Evolutionary conservation across 495 filamentous ascomycete species (phyloP).

Genomic region (Talaromyces thailandensis): DNA sequence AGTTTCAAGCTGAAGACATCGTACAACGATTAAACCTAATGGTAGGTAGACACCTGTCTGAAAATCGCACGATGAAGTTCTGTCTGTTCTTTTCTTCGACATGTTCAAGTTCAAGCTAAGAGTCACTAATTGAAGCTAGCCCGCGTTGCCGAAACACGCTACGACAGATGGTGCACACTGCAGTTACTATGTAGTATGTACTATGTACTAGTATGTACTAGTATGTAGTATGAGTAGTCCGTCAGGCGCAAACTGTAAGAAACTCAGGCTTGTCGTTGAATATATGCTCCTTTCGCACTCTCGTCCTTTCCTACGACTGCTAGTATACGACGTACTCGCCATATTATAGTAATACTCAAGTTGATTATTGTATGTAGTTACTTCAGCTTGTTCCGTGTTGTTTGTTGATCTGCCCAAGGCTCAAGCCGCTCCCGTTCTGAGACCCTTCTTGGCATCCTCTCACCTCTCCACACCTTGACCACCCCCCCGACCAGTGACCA

Average conservation of each 20-base stretch:
- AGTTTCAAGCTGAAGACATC: neutral
- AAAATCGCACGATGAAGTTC: neutral
- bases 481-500: neutral
- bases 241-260: neutral
- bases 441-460: neutral
- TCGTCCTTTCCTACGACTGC: neutral
- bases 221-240: neutral
- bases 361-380: no score
- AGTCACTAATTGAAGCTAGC: neutral
- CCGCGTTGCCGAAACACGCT: slow-evolving; percentile 1
- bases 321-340: neutral
- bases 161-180: neutral
- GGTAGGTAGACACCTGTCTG: neutral
- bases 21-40: neutral
- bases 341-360: neutral
- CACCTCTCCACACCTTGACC: neutral
- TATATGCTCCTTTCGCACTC: neutral
- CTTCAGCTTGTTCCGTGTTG: neutral
- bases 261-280: no score
- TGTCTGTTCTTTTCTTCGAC: neutral
- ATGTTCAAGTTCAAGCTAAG: neutral
- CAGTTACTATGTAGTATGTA: no score
- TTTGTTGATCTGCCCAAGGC: no score
- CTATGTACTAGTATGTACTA: no score
- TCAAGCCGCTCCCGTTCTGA: neutral